Percentiles rank a stretch among this genome's conserved stretches.
Evolutionary conservation across 2,329 filamentous ascomycete species (phyloP).

Genomic region (Penicillium nordicum): DNA sequence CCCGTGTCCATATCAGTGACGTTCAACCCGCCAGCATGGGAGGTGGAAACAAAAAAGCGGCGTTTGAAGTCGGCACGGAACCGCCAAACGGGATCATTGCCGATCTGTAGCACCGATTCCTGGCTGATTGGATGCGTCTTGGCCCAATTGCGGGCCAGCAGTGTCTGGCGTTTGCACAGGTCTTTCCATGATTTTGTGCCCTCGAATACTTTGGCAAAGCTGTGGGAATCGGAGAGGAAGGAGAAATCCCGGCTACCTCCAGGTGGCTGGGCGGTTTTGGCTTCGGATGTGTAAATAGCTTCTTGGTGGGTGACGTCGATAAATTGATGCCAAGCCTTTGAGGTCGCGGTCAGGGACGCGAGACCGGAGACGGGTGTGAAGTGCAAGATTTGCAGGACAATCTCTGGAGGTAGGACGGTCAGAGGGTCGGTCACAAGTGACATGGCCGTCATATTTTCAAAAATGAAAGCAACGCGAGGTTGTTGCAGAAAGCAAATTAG

Average conservation of each 20-base stretch:
- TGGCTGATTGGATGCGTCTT: conserved; percentile 31
- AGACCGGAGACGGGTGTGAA: conserved; percentile 35
- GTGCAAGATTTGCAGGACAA: conserved; percentile 42
- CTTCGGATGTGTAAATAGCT: conserved; percentile 38
- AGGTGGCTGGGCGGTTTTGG: conserved; percentile 30
- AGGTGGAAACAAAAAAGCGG: conserved; percentile 46
- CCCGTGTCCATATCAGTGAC: conserved; percentile 49
- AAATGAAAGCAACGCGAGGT: not conserved
- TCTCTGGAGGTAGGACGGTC: conserved; percentile 37
- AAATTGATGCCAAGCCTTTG: conserved; percentile 42
- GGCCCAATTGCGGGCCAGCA: conserved; percentile 42
- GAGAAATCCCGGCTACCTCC: conserved; percentile 30
- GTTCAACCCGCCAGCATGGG: conserved; percentile 45
- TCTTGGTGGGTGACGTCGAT: conserved; percentile 45
- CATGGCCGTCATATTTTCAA: conserved; percentile 17
- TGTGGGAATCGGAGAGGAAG: conserved; percentile 25
- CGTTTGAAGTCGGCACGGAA: conserved; percentile 48
- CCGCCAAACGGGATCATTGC: conserved; percentile 44
- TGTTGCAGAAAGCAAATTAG: conserved; percentile 4
- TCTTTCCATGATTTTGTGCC: conserved; percentile 44
- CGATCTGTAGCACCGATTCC: conserved; percentile 43
- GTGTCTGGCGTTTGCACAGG: conserved; percentile 41
- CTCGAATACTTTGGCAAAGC: conserved; percentile 36
- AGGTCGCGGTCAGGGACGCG: conserved; percentile 36
- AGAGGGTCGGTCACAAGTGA: conserved; percentile 26